These are phyloP conservation scores for Fusarium goolgardi DNA, from an alignment of 2,329 filamentous ascomycete genomes.

Conservation along the genomic window DNA sequence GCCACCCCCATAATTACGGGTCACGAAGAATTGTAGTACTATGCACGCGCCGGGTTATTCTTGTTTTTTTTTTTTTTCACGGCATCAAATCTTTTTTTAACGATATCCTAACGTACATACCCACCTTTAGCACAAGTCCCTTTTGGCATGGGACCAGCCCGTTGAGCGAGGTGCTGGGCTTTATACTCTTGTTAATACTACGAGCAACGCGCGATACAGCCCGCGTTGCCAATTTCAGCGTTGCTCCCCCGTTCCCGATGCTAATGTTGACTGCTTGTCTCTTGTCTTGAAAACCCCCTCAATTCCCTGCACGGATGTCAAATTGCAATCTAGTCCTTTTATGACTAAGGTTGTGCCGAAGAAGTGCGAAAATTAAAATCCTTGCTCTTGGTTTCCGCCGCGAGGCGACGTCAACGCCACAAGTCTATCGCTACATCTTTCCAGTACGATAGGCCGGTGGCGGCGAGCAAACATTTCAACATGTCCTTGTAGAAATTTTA, in stretches of 20 bases:
- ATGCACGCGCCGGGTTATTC: conserved; percentile 29
- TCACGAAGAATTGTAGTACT: conserved; percentile 53
- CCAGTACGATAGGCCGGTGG: conserved; percentile 27
- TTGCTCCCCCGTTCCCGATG: conserved; percentile 16
- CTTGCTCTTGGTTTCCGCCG: conserved; percentile 49
- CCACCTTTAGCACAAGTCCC: conserved; percentile 31
- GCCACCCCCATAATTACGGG: conserved; percentile 45
- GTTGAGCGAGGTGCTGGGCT: conserved; percentile 27
- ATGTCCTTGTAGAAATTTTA: conserved; percentile 12
- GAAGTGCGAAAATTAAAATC: conserved; percentile 88
- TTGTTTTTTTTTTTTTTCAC: conserved; percentile 33
- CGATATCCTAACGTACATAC: conserved; percentile 50
- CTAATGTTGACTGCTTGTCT: conserved; percentile 10
- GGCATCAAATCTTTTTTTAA: conserved; percentile 39
- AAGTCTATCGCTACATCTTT: conserved; percentile 26
- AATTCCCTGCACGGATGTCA: conserved; percentile 92
- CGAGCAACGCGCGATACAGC: conserved; percentile 34
- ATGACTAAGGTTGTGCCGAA: conserved; percentile 98
- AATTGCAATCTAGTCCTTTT: conserved; percentile 91
- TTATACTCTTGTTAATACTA: conserved; percentile 47
- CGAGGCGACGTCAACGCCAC: conserved; percentile 44
- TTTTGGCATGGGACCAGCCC: conserved; percentile 22
- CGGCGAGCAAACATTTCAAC: conserved; percentile 49
- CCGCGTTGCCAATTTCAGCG: conserved; percentile 32
- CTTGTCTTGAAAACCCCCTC: background rate